Evolutionary conservation across 805 yeast species (phyloP).

Genomic region (Candida krabiensis): DNA sequence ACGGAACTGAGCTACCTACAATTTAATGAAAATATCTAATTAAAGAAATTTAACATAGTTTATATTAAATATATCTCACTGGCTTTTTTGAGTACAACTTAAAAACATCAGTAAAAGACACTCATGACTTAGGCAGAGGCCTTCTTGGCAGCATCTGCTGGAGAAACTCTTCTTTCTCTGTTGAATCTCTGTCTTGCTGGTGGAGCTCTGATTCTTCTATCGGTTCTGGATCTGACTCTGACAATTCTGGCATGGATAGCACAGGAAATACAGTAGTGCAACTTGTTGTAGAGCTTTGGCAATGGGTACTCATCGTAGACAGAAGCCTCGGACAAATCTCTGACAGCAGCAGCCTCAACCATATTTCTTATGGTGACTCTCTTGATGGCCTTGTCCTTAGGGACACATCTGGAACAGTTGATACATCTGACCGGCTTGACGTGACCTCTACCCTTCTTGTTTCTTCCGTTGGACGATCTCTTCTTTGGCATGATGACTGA

Average conservation of each 20-base stretch:
- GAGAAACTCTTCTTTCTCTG: conserved; percentile 93
- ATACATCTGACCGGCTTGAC: conserved; percentile 99
- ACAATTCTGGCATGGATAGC: conserved; percentile 99
- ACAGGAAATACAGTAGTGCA: conserved; percentile 99
- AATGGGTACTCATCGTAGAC: conserved; percentile 99
- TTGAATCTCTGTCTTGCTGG: conserved; percentile 99
- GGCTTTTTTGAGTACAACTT: not conserved
- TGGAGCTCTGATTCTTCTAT: conserved; percentile 98
- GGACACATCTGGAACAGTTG: conserved; percentile 99
- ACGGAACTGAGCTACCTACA: no score
- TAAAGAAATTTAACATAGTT: not conserved
- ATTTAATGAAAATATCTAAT: no score
- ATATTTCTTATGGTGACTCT: conserved; percentile 99
- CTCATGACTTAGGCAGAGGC: conserved; percentile 42
- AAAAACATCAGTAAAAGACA: conserved; percentile 1
- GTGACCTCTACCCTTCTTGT: conserved; percentile 99
- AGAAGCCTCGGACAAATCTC: conserved; percentile 99
- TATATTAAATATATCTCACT: not conserved
- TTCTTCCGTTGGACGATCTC: conserved; percentile 99
- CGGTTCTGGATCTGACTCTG: conserved; percentile 98
- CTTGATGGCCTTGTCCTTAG: conserved; percentile 99
- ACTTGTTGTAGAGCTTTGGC: conserved; percentile 99
- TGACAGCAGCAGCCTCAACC: conserved; percentile 99
- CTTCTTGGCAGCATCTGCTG: conserved; percentile 96
- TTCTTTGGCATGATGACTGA: conserved; percentile 91